Evolutionary conservation across 2,329 filamentous ascomycete genomes (phyloP), one percentile per base, ranked within the genome.

Genomic region (Xylaria sp.): DNA sequence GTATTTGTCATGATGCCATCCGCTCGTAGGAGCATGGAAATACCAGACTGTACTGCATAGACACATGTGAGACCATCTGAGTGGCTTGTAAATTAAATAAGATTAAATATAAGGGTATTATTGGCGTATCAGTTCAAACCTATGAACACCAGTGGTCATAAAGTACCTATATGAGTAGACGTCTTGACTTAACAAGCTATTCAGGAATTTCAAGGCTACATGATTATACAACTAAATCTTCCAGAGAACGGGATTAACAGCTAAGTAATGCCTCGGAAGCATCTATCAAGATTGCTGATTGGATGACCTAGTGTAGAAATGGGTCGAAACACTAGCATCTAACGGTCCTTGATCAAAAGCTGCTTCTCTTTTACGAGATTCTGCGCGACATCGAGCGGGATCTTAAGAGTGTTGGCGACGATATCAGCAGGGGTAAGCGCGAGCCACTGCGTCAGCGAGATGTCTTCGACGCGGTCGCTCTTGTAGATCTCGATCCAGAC

Each of bases 401-500:
- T 83, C 72, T 89, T 89, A 15, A 90, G 79, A 1, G 84, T 83
- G 76, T 86, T 83, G 0, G 87, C 85, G 17, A 90, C 88, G 57
- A 90, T 83, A 54, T 88, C 85, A 0, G 85, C 80, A 0, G 90
- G 90, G 0, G 89, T 91, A 57, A 91, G 79, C 0, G 89, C 89
- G 44, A 92, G 80, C 90, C 89, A 92, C 76, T 92, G 89, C 0
- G 86, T 88, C 49, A 92, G 76, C 0, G 86, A 84, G 68, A 92
- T 89, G 73, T 92, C 90, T 0, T 85, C 87, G 1, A 92, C 88
- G 1, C 85, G 83, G 68, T 91, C 88, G 47, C 85, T 86, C 79
- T 90, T 90, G 81, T 90, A 92, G 20, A 92, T 85, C 75, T 92
- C 90, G 33, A 92, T 85, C 86, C 87, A 91, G 4, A 89, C 82